Percentiles rank a stretch among this genome's conserved stretches.
Conservation (phyloP, 1,284 basidiomycete genomes). For the Ustilago crameri region DNA sequence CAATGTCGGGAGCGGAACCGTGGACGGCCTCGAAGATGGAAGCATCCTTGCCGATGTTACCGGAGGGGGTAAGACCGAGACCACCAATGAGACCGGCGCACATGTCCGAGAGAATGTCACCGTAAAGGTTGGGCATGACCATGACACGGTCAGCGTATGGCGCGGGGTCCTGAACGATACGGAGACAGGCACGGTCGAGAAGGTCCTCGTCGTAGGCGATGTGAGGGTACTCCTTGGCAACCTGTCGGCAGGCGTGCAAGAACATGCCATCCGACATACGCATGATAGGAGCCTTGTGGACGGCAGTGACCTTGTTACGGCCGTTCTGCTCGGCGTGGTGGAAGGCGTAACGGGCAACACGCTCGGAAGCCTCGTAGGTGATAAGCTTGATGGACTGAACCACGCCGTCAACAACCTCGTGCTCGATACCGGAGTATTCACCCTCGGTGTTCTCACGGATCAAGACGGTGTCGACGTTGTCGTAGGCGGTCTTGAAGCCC, state of each 20-base stretch:
- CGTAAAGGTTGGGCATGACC: slow-evolving; percentile 99
- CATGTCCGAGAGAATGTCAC: slow-evolving; percentile 98
- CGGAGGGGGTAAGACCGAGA: slow-evolving; percentile 95
- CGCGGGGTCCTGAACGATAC: slow-evolving; percentile 81
- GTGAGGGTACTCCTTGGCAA: slow-evolving; percentile 94
- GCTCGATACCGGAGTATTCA: slow-evolving; percentile 99
- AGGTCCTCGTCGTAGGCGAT: slow-evolving; percentile 96
- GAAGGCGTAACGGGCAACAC: slow-evolving; percentile 98
- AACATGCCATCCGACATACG: slow-evolving; percentile 99
- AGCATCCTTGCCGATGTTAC: slow-evolving; percentile 97
- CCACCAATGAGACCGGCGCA: slow-evolving; percentile 98
- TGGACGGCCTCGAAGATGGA: slow-evolving; percentile 99
- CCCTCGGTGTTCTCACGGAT: slow-evolving; percentile 99
- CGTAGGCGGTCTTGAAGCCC: slow-evolving; percentile 98
- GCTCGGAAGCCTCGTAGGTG: slow-evolving; percentile 98
- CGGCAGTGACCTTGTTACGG: slow-evolving; percentile 92
- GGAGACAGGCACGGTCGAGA: slow-evolving; percentile 93
- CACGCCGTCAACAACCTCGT: slow-evolving; percentile 96
- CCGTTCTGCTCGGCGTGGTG: slow-evolving; percentile 90
- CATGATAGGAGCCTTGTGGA: slow-evolving; percentile 99
- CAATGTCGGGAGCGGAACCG: slow-evolving; percentile 74
- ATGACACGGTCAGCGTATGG: slow-evolving; percentile 97
- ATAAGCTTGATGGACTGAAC: slow-evolving; percentile 99
- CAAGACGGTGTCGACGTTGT: slow-evolving; percentile 96
- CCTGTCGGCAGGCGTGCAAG: slow-evolving; percentile 94